Conservation (phyloP, 164 flowering plant species). For the Brasenia schreberi region DNA sequence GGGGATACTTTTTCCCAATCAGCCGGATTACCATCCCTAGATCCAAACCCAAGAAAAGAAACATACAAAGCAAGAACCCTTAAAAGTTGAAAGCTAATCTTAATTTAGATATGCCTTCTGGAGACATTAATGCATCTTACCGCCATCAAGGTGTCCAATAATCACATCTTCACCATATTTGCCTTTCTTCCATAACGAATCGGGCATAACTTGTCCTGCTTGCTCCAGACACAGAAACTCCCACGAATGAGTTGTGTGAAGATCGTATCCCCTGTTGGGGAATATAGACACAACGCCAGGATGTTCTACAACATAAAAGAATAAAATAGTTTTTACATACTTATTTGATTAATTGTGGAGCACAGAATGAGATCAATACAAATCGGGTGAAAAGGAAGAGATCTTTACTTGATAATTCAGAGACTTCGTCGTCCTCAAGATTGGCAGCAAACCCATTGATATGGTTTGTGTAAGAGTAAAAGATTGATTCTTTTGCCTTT, state of each 20-base stretch:
- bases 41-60: too few species aligned
- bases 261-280: slow-evolving; percentile 12
- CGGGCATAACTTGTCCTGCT: slow-evolving; percentile 11
- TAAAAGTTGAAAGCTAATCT: too few species aligned
- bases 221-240: slow-evolving; percentile 31
- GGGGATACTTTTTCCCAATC: too few species aligned
- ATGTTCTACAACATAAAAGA: slow-evolving; percentile 5
- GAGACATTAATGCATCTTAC: slow-evolving; percentile 1
- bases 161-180: slow-evolving; percentile 26
- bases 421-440: slow-evolving; percentile 41
- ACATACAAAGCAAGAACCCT: too few species aligned
- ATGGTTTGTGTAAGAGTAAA: slow-evolving; percentile 28
- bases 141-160: slow-evolving; percentile 27
- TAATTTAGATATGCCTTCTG: neutral
- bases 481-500: slow-evolving; percentile 36
- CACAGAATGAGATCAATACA: neutral
- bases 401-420: slow-evolving; percentile 10
- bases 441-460: slow-evolving; percentile 59
- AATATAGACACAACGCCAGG: slow-evolving; percentile 44
- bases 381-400: neutral
- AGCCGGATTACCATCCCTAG: too few species aligned
- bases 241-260: slow-evolving; percentile 57
- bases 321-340: neutral
- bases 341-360: neutral
- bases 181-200: slow-evolving; percentile 26